These are phyloP conservation scores for Vigna mungo DNA, from an alignment of 306 rosid genomes.

Conservation along the genomic window DNA sequence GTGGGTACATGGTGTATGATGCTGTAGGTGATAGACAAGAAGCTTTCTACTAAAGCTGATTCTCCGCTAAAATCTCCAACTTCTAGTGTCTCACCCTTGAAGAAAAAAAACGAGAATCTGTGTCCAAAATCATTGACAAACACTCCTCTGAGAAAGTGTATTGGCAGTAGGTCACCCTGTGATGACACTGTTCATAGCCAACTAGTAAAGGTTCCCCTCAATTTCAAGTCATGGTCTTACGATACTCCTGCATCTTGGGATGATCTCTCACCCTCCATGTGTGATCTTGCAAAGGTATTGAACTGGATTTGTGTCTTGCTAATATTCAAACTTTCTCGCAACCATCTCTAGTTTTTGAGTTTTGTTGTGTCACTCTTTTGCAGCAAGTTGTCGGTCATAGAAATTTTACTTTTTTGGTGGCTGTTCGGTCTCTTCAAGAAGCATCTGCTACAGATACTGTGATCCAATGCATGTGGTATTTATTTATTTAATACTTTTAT, in stretches of 20 bases:
- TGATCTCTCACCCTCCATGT: slow-evolving; percentile 54
- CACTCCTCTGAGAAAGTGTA: slow-evolving; percentile 40
- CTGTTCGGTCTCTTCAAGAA: slow-evolving; percentile 69
- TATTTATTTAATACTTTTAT: not conserved
- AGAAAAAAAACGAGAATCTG: slow-evolving; percentile 55
- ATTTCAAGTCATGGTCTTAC: slow-evolving; percentile 47
- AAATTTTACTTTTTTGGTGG: slow-evolving; percentile 59
- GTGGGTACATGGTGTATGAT: slow-evolving; percentile 22
- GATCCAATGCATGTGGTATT: slow-evolving; percentile 71
- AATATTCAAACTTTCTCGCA: not conserved
- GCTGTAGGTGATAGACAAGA: slow-evolving; percentile 55
- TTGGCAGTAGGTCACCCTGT: slow-evolving; percentile 27
- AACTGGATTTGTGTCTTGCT: not conserved
- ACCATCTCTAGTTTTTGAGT: not conserved
- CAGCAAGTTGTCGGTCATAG: slow-evolving; percentile 64
- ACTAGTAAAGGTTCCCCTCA: slow-evolving; percentile 63
- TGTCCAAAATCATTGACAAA: slow-evolving; percentile 46
- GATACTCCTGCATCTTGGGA: slow-evolving; percentile 58
- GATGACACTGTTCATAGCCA: slow-evolving; percentile 28
- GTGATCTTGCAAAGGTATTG: slow-evolving; percentile 70
- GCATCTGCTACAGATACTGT: slow-evolving; percentile 66
- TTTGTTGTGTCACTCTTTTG: slow-evolving; percentile 27
- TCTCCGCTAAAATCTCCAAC: slow-evolving; percentile 50
- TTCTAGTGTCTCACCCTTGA: slow-evolving; percentile 53
- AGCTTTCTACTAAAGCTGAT: slow-evolving; percentile 46